Evolutionary conservation across 768 basidiomycete genomes (phyloP), one percentile per base, ranked within the genome.

Genomic region (Hypholoma sublateritium): DNA sequence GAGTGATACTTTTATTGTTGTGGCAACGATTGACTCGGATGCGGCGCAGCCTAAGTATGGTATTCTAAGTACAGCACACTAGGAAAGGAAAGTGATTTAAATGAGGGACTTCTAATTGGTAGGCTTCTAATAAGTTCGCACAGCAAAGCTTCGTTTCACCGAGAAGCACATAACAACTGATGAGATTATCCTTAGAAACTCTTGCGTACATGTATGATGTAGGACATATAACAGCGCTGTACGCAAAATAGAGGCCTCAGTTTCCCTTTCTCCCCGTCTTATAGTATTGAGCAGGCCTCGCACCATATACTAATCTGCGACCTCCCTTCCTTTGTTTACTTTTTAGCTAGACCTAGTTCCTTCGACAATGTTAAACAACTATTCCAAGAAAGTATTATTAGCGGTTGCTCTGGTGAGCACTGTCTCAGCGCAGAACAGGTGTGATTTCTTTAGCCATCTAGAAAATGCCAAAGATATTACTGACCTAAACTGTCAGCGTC

Each of bases 391-490:
- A 24, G 9, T 52, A 21, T 37, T 56, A 7, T 36, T 49, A n/a
- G 44, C 24, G 4, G 46, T 45, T 24, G 55, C 49, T 5, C 55
- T 37, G 8, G 50, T 21, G n/a, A 43, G 19, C 19, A 34, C 36
- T 35, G 53, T 49, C 24, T 55, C 58, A 8, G 58, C 49, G 25
- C 53, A 43, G 44, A 37, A 54, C 50, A 55, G 36, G 58, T 53
- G 19, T 21, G 43, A 1, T 12, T 9, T 22, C 14, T 36, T 50
- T 14, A 22, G n/a, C 9, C 4, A 22, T 13, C 42, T 14, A 48
- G 37, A 37, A 14, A 41, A 16, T 9, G 5, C n/a, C 3, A 6
- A 32, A 11, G 9, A 41, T 16, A 17, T n/a, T n/a, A 32, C 16
- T 43, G 49, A 46, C 36, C 14, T 17, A 34, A 35, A 28, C 17